A percentile compares a stretch with the other conserved stretches of the same genome.
These are phyloP conservation scores for Lantana camara DNA, from an alignment of 257 asterid genomes.

Conservation along the genomic window DNA sequence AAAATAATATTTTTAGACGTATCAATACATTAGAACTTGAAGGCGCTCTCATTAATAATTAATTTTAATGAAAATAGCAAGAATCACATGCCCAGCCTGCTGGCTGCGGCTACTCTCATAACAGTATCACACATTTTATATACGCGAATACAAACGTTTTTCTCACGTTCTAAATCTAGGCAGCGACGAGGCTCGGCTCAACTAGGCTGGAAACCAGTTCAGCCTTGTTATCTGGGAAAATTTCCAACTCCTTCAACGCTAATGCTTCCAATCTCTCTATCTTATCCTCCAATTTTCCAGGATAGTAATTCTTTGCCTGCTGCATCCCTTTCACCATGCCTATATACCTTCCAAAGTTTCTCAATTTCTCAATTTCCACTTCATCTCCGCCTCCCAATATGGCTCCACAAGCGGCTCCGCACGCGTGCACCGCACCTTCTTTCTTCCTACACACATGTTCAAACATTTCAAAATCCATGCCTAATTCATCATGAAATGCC, in stretches of 20 bases:
- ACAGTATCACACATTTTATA: no score
- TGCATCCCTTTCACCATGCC: slow-evolving; percentile 56
- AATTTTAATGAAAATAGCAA: no score
- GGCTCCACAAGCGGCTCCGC: slow-evolving; percentile 87
- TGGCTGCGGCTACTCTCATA: no score
- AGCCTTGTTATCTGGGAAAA: slow-evolving; percentile 34
- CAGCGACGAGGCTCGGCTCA: slow-evolving; percentile 22
- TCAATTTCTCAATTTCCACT: slow-evolving; percentile 53
- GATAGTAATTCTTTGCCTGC: slow-evolving; percentile 16
- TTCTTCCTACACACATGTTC: slow-evolving; percentile 53
- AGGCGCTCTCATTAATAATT: no score
- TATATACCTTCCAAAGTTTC: slow-evolving; percentile 51
- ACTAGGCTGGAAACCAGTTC: slow-evolving; percentile 37
- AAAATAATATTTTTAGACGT: no score
- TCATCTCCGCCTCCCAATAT: slow-evolving; percentile 73
- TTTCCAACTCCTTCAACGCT: slow-evolving; percentile 54
- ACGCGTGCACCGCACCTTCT: slow-evolving; percentile 57
- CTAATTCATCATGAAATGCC: no score
- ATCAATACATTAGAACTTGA: no score
- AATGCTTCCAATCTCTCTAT: slow-evolving; percentile 38
- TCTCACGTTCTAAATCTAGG: not conserved
- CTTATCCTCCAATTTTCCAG: slow-evolving; percentile 30
- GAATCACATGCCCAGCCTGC: no score
- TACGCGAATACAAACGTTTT: no score
- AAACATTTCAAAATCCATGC: not conserved